Evolutionary conservation across 495 filamentous ascomycete species (phyloP), one percentile per base, ranked within the genome.

Genomic region (Penicillium atrosanguineum): DNA sequence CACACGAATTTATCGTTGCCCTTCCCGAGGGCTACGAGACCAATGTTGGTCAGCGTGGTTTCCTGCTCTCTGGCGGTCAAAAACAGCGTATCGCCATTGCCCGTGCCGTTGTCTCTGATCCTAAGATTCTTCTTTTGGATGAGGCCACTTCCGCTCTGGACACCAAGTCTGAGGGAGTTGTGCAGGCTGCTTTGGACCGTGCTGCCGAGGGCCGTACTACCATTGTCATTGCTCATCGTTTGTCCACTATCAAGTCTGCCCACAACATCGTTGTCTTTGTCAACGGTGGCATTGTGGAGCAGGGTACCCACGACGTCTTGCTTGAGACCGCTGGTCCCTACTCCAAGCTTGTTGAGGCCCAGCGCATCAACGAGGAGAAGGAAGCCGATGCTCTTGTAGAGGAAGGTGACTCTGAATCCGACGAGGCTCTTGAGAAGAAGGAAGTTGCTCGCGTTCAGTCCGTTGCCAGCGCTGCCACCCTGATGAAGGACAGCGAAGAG

Each of bases 201-300:
- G 94, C 91, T 36, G 82, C 91, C 12, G 79, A 87, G 57, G 94
- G 93, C n/a, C 83, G 94, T 23, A 98, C 94, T 1, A 97, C 94
- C 11, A 95, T 97, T 63, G 87, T 93, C 9, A 97, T 98, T 63
- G 95, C 94, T 23, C 94, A 98, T 69, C 84, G 94, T 46, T 77
- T 98, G 28, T 95, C 90, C 0, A 98, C 94, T 28, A 95, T 98
- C 74, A 93, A 87, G 69, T 82, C 87, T 52, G 93, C 92, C 0
- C 87, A 96, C 65, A 98, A 96, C 64, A 98, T 98, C 53, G 90
- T 97, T 16, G 91, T 96, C 59, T 90, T 98, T 85, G 79, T 84
- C 12, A 71, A 87, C 50, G 94, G 94, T 45, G 67, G 77, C 18
- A 95, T 97, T 52, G 79, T 94, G n/a, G 94, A 98, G 63, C 90